Evolutionary conservation across 2,329 filamentous ascomycete genomes (phyloP).

Genomic region (Metarhizium rileyi): DNA sequence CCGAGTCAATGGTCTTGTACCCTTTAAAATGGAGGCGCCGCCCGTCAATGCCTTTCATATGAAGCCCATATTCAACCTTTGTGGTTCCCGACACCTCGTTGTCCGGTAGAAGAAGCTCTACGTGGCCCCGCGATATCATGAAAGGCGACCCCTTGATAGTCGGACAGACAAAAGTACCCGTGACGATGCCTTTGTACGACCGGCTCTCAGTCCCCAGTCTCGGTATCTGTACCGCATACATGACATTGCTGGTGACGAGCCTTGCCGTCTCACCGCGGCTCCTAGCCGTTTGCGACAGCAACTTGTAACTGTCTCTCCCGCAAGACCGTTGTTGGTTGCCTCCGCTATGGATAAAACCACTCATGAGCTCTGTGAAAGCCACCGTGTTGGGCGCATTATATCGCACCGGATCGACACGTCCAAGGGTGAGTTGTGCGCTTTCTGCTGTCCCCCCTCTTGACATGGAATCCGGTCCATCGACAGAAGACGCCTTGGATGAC

Average conservation of each 20-base stretch:
- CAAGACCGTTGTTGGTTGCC: constrained; percentile 34
- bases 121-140: constrained; percentile 47
- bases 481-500: background rate
- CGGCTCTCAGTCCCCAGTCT: background rate
- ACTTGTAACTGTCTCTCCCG: constrained; percentile 40
- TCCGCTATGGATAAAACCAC: constrained; percentile 43
- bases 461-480: background rate
- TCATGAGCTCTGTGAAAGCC: constrained; percentile 56
- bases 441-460: background rate
- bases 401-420: background rate
- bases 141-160: constrained; percentile 40
- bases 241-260: constrained; percentile 30
- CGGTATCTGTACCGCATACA: background rate
- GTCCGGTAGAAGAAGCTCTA: constrained; percentile 47
- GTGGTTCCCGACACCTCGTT: constrained; percentile 44
- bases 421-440: background rate
- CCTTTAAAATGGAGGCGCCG: constrained; percentile 48
- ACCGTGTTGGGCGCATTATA: constrained; percentile 18
- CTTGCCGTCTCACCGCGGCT: constrained; percentile 45
- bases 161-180: constrained; percentile 42
- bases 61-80: constrained; percentile 52
- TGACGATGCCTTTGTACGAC: constrained; percentile 29
- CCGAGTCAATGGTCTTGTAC: constrained; percentile 52
- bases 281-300: constrained; percentile 41
- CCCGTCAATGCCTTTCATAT: constrained; percentile 45